phyloP scores from a whole-genome alignment of 2,329 filamentous ascomycete genomes.

The Colletotrichum sp. region DNA sequence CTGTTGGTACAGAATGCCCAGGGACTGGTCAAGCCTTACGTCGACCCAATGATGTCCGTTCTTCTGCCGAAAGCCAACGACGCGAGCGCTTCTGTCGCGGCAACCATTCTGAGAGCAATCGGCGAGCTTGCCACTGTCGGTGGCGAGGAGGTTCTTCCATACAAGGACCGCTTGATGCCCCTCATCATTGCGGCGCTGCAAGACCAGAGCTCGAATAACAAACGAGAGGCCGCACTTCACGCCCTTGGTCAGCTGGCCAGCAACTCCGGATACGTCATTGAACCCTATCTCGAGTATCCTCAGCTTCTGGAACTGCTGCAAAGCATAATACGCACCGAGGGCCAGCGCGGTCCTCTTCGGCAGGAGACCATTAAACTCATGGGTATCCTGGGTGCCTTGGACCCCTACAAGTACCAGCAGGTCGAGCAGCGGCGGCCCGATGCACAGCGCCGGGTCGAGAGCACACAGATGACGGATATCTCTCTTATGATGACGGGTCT shows the following conservation, averaged over 20 bases:
- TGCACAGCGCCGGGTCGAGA: slow-evolving; percentile 69
- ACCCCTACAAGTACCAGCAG: slow-evolving; percentile 96
- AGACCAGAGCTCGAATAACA: slow-evolving; percentile 87
- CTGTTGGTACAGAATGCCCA: slow-evolving; percentile 93
- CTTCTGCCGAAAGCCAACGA: slow-evolving; percentile 93
- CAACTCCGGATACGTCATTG: slow-evolving; percentile 97
- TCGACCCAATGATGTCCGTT: slow-evolving; percentile 94
- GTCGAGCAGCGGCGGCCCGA: slow-evolving; percentile 90
- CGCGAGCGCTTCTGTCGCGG: slow-evolving; percentile 83
- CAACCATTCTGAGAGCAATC: slow-evolving; percentile 93
- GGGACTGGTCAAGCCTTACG: slow-evolving; percentile 91
- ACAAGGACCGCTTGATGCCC: slow-evolving; percentile 92
- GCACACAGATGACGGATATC: slow-evolving; percentile 82
- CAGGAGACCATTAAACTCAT: slow-evolving; percentile 97
- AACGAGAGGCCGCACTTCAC: slow-evolving; percentile 88
- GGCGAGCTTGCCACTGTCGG: slow-evolving; percentile 94
- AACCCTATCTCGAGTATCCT: slow-evolving; percentile 94
- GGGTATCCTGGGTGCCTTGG: slow-evolving; percentile 91
- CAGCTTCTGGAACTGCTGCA: slow-evolving; percentile 91
- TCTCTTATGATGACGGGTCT: slow-evolving; percentile 97
- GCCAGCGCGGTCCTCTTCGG: slow-evolving; percentile 79
- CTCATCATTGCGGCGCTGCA: slow-evolving; percentile 94
- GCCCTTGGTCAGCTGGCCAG: slow-evolving; percentile 92
- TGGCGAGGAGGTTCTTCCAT: slow-evolving; percentile 89
- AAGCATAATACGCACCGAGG: slow-evolving; percentile 90